Evolutionary conservation across 768 basidiomycete species (phyloP), one percentile per base, ranked within the genome.

Genomic region (Nevesoporus exiguus): DNA sequence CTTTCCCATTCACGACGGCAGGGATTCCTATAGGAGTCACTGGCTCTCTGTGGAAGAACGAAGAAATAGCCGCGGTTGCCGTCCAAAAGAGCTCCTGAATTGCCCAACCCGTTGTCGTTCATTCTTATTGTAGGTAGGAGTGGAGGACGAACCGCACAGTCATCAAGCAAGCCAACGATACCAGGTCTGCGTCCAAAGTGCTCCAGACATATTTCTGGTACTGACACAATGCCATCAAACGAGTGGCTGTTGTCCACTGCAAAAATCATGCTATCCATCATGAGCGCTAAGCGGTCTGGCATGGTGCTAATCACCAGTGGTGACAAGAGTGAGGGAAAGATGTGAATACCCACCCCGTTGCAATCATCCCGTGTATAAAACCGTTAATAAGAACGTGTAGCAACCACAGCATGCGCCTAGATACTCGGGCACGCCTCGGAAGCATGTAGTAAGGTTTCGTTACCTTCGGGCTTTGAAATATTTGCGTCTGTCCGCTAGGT

Each of bases 141-240:
- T 2, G 13, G 29, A 27, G 22, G 8, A 49, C 56, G 15, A 44
- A 59, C 56, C 24, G 29, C 21, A 6, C 15, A 1, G 14, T 40
- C 29, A 11, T 42, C 29, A 14, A 54, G 13, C 48, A 11, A 54
- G 6, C 51, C 51, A 31, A 24, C 51, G 36, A 50, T 21, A 13
- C 58, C 51, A 22, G 39, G 22, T 37, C 47, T 25, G 33, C 40
- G 25, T 5, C 11, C 40, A 3, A 22, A 36, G 2, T 52, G 47
- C 33, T 59, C 58, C 30, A 59, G 45, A 54, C 58, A 56, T 19
- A 13, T 47, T 21, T 59, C 47, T 39, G 58, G 56, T 3, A 59
- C 9, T 2, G 51, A 59, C 29, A 43, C 17, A 13, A 59, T 59
- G 7, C 56, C 56, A 31, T 59, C 58, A 17, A 25, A 41, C 3